A percentile compares a stretch with the other conserved stretches of the same genome.
phyloP scores from a whole-genome alignment of 106 monocot genomes.

The Alisma plantagoaquatica region DNA sequence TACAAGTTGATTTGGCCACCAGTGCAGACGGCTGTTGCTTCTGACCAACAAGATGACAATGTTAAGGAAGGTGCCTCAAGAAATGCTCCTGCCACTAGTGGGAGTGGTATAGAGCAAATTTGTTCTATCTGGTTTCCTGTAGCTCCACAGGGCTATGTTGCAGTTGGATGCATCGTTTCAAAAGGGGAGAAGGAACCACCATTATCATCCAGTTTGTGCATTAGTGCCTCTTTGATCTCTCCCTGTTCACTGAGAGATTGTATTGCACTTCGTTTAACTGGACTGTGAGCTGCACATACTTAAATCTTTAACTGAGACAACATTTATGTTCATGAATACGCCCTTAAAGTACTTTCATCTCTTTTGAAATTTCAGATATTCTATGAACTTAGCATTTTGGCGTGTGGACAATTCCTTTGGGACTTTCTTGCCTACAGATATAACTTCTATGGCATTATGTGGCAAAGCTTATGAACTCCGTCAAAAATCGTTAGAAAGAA shows the following conservation, averaged over 20 bases:
- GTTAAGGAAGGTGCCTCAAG: slow-evolving; percentile 6
- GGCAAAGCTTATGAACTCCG: slow-evolving; percentile 84
- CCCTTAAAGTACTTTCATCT: slow-evolving; percentile 2
- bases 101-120: background rate
- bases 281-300: slow-evolving; percentile 42
- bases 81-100: slow-evolving; percentile 9
- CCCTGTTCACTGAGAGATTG: slow-evolving; percentile 68
- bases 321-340: background rate
- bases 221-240: slow-evolving; percentile 72
- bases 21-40: background rate
- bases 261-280: slow-evolving; percentile 37
- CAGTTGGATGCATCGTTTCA: slow-evolving; percentile 81
- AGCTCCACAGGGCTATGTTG: slow-evolving; percentile 84
- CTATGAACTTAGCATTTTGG: slow-evolving; percentile 59
- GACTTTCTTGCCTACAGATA: slow-evolving; percentile 62
- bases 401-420: slow-evolving; percentile 91
- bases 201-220: slow-evolving; percentile 71
- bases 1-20: slow-evolving; percentile 68
- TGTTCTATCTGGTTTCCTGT: slow-evolving; percentile 96
- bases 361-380: slow-evolving; percentile 23
- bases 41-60: slow-evolving; percentile 5
- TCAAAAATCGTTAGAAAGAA: slow-evolving; percentile 49
- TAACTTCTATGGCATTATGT: slow-evolving; percentile 20
- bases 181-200: slow-evolving; percentile 46
- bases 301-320: background rate